Percentiles rank a stretch among this genome's conserved stretches.
Evolutionary conservation across 139 green algal species (phyloP).

Genomic region (Pleodorina starrii): DNA sequence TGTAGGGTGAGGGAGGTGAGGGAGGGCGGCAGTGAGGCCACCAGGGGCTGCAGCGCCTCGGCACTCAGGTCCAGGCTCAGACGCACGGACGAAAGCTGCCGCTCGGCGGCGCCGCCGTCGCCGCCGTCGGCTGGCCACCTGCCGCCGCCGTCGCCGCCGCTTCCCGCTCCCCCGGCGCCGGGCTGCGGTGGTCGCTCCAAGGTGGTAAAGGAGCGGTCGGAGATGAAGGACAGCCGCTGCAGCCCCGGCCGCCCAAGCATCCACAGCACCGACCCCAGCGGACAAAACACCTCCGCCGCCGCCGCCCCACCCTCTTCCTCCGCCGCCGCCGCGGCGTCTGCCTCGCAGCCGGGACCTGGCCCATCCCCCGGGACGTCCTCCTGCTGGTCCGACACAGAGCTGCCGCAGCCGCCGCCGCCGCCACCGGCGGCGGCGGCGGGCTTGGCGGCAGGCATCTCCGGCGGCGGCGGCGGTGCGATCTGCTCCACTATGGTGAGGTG

Average conservation of each 20-base stretch:
- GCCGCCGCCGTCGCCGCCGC: neutral
- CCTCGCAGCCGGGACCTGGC: no score
- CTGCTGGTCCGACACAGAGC: no score
- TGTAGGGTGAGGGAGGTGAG: neutral
- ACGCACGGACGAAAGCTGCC: neutral
- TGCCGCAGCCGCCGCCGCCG: neutral
- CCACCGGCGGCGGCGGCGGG: neutral
- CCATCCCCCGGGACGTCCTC: no score
- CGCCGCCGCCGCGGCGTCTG: neutral
- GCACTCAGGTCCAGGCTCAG: neutral
- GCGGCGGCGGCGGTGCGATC: neutral
- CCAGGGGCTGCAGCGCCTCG: conserved; percentile 27
- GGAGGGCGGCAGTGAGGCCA: neutral
- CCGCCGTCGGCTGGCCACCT: neutral
- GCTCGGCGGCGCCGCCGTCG: neutral
- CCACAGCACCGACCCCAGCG: conserved; percentile 16
- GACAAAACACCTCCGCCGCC: neutral
- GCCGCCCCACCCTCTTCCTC: neutral
- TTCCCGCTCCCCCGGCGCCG: neutral
- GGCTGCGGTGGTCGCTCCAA: neutral
- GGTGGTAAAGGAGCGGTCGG: conserved; percentile 12
- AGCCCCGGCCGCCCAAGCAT: neutral
- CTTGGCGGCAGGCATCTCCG: neutral
- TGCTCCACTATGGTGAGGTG: conserved; percentile 25
- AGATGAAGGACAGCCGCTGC: neutral